A percentile compares a stretch with the other conserved stretches of the same genome.
Evolutionary conservation across 2,329 filamentous ascomycete genomes (phyloP).

Genomic region (Chaetomiaceae sp.): DNA sequence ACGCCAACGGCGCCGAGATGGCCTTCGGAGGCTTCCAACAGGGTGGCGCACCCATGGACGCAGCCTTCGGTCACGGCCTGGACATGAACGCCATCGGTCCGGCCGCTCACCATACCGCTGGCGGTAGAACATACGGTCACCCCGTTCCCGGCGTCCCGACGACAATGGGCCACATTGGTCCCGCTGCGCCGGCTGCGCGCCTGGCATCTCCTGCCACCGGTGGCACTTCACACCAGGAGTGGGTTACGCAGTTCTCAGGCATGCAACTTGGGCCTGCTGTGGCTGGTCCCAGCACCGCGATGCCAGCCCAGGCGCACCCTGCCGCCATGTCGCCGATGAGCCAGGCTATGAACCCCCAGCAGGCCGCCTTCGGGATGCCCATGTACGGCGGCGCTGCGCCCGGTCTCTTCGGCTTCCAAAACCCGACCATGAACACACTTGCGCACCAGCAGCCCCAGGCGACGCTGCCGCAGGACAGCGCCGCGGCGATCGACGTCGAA

Average conservation of each 20-base stretch:
- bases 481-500: slow-evolving; percentile 18
- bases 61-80: slow-evolving; percentile 8
- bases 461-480: slow-evolving; percentile 3
- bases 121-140: neutral
- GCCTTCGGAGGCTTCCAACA: slow-evolving; percentile 25
- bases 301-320: neutral
- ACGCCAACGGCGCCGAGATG: slow-evolving; percentile 15
- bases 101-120: neutral
- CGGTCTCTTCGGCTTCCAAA: slow-evolving; percentile 3
- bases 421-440: slow-evolving; percentile 4
- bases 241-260: slow-evolving; percentile 22
- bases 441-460: slow-evolving; percentile 6
- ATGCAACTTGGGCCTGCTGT: slow-evolving; percentile 19
- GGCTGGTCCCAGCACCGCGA: slow-evolving; percentile 9
- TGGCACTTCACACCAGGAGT: slow-evolving; percentile 15
- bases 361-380: slow-evolving; percentile 4
- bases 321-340: slow-evolving; percentile 5
- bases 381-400: slow-evolving; percentile 4
- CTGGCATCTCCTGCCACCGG: slow-evolving; percentile 16
- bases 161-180: slow-evolving; percentile 7
- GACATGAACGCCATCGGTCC: slow-evolving; percentile 11
- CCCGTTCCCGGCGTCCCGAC: slow-evolving; percentile 6
- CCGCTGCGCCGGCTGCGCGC: slow-evolving; percentile 12
- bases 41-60: slow-evolving; percentile 6
- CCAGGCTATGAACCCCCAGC: slow-evolving; percentile 8